phyloP scores from a whole-genome alignment of 371 early-diverging fungal species.

The Apophysomyces sp. region DNA sequence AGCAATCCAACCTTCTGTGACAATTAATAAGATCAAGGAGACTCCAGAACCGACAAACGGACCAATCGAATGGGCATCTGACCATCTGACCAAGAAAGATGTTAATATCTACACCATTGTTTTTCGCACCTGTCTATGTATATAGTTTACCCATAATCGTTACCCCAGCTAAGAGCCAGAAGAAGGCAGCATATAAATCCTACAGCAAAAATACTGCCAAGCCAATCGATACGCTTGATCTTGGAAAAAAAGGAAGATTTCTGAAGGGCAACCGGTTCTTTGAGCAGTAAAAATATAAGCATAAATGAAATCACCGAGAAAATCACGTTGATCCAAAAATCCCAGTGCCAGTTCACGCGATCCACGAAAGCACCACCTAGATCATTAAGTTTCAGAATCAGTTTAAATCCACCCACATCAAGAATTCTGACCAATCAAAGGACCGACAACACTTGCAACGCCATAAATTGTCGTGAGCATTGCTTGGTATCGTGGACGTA shows the following conservation, averaged over 20 bases:
- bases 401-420: constrained; percentile 18
- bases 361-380: constrained; percentile 73
- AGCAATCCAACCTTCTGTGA: constrained; percentile 17
- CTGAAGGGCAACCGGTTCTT: constrained; percentile 41
- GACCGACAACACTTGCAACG: constrained; percentile 72
- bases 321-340: constrained; percentile 77
- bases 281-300: constrained; percentile 49
- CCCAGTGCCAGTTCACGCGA: constrained; percentile 70
- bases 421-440: constrained; percentile 45
- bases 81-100: constrained; percentile 8
- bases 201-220: constrained; percentile 21
- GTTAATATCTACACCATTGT: no score
- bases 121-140: not conserved
- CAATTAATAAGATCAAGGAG: constrained; percentile 9
- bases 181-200: constrained; percentile 38
- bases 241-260: constrained; percentile 46
- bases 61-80: constrained; percentile 6
- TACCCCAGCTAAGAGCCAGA: constrained; percentile 52
- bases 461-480: constrained; percentile 65
- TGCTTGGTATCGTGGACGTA: constrained; percentile 68
- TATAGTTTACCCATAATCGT: constrained; percentile 6
- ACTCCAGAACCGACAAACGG: constrained; percentile 15
- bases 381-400: constrained; percentile 26
- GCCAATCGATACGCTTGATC: constrained; percentile 65
- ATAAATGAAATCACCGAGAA: constrained; percentile 57